These are phyloP conservation scores for Brassica cretica DNA, from an alignment of 345 rosid species.

Conservation along the genomic window DNA sequence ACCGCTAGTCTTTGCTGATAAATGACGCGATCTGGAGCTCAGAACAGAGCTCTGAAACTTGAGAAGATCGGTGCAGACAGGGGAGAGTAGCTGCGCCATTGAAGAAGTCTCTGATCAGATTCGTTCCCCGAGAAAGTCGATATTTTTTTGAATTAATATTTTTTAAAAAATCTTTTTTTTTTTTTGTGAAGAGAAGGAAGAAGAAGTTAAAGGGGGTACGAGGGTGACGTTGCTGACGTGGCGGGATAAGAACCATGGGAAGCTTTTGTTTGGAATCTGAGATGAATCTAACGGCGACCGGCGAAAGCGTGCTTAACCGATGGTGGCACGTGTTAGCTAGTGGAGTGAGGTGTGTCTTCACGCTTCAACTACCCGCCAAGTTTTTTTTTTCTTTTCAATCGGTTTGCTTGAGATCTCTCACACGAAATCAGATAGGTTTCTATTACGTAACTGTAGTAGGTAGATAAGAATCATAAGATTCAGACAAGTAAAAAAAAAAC, in stretches of 20 bases:
- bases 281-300: constrained; percentile 33
- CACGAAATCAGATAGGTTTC: neutral
- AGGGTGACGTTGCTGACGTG: constrained; percentile 59
- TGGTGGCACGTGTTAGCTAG: constrained; percentile 52
- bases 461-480: neutral
- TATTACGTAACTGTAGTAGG: neutral
- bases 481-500: neutral
- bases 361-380: constrained; percentile 37
- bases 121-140: constrained; percentile 5
- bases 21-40: constrained; percentile 34
- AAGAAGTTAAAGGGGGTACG: constrained; percentile 50
- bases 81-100: constrained; percentile 81
- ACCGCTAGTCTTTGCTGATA: constrained; percentile 33
- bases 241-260: constrained; percentile 50
- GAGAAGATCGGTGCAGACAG: constrained; percentile 69
- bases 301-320: constrained; percentile 28
- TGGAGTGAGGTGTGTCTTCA: constrained; percentile 36
- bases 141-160: constrained; percentile 26
- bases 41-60: constrained; percentile 55
- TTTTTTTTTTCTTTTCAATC: neutral
- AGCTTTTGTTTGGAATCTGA: constrained; percentile 37
- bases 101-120: constrained; percentile 4
- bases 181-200: constrained; percentile 40
- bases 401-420: neutral
- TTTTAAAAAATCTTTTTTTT: neutral